Percentiles rank a stretch among this genome's conserved stretches.
phyloP scores from a whole-genome alignment of 257 asterid genomes.

The Mitragyna speciosa region DNA sequence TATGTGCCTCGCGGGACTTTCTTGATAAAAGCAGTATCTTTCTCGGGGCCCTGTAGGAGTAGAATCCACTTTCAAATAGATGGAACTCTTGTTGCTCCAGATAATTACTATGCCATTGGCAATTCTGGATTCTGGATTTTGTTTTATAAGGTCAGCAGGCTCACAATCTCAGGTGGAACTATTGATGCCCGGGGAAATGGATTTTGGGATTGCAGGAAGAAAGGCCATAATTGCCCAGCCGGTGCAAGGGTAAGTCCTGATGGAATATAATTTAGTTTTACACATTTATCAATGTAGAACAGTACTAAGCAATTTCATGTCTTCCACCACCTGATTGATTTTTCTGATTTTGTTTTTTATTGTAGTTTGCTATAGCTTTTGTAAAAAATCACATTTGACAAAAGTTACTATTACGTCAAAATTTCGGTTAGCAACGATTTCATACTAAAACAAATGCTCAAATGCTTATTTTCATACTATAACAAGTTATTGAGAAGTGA shows the following conservation, averaged over 20 bases:
- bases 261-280: too few relatives aligned
- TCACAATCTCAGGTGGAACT: conserved; percentile 56
- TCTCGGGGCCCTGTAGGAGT: conserved; percentile 64
- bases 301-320: too few relatives aligned
- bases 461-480: too few relatives aligned
- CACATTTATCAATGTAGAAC: too few relatives aligned
- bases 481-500: too few relatives aligned
- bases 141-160: conserved; percentile 57
- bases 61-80: conserved; percentile 45
- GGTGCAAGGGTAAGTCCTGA: conserved; percentile 60
- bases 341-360: too few relatives aligned
- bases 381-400: too few relatives aligned
- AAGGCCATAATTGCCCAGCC: conserved; percentile 40
- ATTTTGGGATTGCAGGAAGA: conserved; percentile 58
- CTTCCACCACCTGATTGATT: too few relatives aligned
- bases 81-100: conserved; percentile 68
- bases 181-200: conserved; percentile 62
- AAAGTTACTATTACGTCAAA: too few relatives aligned
- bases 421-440: too few relatives aligned
- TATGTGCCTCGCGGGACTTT: conserved; percentile 58
- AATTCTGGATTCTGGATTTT: conserved; percentile 58
- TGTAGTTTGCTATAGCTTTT: too few relatives aligned
- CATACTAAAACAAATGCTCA: too few relatives aligned
- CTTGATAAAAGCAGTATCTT: conserved; percentile 39
- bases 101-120: conserved; percentile 40